Conservation (phyloP, 2,329 filamentous ascomycete species). For the Scortechinia acanthostroma region DNA sequence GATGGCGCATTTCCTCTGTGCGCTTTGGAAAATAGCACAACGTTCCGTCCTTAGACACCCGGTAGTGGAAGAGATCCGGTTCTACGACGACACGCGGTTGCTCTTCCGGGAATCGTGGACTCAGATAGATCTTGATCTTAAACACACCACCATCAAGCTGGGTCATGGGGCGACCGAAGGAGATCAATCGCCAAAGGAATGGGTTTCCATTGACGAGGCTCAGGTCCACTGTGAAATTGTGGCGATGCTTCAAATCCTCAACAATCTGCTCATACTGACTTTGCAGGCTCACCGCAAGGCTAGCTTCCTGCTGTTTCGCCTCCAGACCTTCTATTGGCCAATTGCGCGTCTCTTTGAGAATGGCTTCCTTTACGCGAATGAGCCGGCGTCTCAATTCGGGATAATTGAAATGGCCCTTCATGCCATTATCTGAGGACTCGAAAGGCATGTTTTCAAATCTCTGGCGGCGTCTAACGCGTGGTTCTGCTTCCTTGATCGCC, state of each 20-base stretch:
- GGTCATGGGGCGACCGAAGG: constrained; percentile 87
- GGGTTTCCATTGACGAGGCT: constrained; percentile 75
- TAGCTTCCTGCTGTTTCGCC: constrained; percentile 57
- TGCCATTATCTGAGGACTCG: constrained; percentile 67
- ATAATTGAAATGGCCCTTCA: constrained; percentile 84
- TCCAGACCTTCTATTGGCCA: constrained; percentile 68
- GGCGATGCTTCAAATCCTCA: constrained; percentile 60
- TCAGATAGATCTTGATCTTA: constrained; percentile 72
- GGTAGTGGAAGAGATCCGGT: constrained; percentile 79
- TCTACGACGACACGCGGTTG: constrained; percentile 79
- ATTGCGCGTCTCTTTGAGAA: constrained; percentile 63
- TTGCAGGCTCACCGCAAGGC: constrained; percentile 74
- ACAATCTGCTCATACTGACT: constrained; percentile 80
- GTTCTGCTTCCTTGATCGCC: constrained; percentile 58
- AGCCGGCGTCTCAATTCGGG: constrained; percentile 65
- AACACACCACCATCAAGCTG: constrained; percentile 89
- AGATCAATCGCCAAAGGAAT: constrained; percentile 81
- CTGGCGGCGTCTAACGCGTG: constrained; percentile 43
- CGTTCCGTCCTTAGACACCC: constrained; percentile 72
- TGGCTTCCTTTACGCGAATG: constrained; percentile 55
- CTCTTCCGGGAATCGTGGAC: constrained; percentile 78
- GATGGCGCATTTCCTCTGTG: constrained; percentile 70
- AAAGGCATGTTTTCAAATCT: constrained; percentile 81
- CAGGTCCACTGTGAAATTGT: constrained; percentile 68
- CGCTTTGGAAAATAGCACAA: constrained; percentile 72